phyloP scores from a whole-genome alignment of 1,284 basidiomycete species.

The Fistulinella cinereoalba region DNA sequence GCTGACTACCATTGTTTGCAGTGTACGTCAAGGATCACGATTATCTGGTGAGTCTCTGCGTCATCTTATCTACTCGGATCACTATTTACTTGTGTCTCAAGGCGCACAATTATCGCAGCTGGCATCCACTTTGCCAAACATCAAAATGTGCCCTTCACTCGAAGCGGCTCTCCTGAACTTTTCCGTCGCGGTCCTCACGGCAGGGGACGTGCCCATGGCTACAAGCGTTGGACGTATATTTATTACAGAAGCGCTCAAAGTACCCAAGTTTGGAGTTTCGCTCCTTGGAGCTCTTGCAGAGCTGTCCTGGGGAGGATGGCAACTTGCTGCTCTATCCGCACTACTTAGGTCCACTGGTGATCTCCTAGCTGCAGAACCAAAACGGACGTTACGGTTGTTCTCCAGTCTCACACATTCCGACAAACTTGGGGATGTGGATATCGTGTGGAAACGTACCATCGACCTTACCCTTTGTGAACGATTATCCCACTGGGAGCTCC shows the following conservation, averaged over 20 bases:
- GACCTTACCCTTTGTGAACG: slow-evolving; percentile 42
- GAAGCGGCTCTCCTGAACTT: slow-evolving; percentile 50
- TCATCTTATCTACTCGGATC: background rate
- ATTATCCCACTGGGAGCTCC: slow-evolving; percentile 29
- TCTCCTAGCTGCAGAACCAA: slow-evolving; percentile 43
- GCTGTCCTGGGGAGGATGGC: slow-evolving; percentile 72
- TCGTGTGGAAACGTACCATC: slow-evolving; percentile 54
- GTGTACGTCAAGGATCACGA: slow-evolving; percentile 65
- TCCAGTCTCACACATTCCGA: slow-evolving; percentile 45
- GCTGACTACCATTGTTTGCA: slow-evolving; percentile 49
- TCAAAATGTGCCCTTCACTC: slow-evolving; percentile 39
- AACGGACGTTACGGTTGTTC: slow-evolving; percentile 47
- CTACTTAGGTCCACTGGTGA: slow-evolving; percentile 50
- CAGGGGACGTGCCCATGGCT: slow-evolving; percentile 65
- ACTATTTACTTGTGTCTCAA: background rate
- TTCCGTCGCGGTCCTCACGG: slow-evolving; percentile 48
- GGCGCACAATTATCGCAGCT: slow-evolving; percentile 52
- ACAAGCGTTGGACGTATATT: slow-evolving; percentile 58
- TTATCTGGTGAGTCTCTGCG: slow-evolving; percentile 46
- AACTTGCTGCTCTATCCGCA: slow-evolving; percentile 55
- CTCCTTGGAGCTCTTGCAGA: slow-evolving; percentile 60
- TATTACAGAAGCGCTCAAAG: slow-evolving; percentile 45
- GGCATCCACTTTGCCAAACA: slow-evolving; percentile 39
- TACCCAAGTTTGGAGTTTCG: slow-evolving; percentile 46
- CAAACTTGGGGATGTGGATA: slow-evolving; percentile 52